Evolutionary conservation across 139 green algal species (phyloP).

Genomic region (Pleodorina starrii): DNA sequence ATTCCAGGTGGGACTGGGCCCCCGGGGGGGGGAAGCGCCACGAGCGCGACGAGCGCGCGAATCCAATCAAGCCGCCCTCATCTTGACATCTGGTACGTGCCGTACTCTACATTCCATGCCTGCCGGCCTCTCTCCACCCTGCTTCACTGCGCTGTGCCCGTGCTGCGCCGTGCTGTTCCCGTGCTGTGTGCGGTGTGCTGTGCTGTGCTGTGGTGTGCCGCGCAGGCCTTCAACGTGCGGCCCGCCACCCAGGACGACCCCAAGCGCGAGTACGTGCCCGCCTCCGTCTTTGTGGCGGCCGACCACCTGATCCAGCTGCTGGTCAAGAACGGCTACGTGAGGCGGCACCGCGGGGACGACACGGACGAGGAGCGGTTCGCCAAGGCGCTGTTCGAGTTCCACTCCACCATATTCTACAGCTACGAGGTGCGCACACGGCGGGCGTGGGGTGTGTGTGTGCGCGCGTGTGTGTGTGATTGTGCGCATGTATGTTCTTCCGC

Average conservation of each 20-base stretch:
- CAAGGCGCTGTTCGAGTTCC: constrained; percentile 55
- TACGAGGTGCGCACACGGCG: constrained; percentile 54
- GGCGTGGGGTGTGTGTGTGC: too few relatives aligned
- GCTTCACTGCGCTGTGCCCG: too few relatives aligned
- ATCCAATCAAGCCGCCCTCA: too few relatives aligned
- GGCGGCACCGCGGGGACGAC: constrained; percentile 36
- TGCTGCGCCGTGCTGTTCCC: too few relatives aligned
- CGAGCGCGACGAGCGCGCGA: too few relatives aligned
- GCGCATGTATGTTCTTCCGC: too few relatives aligned
- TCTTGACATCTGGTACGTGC: too few relatives aligned
- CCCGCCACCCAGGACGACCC: not conserved
- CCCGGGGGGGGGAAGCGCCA: too few relatives aligned
- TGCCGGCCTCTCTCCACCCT: not conserved
- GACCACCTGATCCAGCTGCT: constrained; percentile 78
- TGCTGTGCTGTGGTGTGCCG: too few relatives aligned
- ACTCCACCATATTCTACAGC: constrained; percentile 56
- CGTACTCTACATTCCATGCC: too few relatives aligned
- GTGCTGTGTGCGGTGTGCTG: too few relatives aligned
- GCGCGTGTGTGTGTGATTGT: too few relatives aligned
- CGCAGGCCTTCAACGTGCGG: constrained; percentile 43
- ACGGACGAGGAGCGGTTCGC: constrained; percentile 43
- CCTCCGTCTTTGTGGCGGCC: constrained; percentile 73
- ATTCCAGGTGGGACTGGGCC: constrained; percentile 9
- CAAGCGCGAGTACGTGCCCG: constrained; percentile 51
- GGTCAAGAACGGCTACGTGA: constrained; percentile 74